phyloP scores from a whole-genome alignment of 768 basidiomycete genomes.

The Calocybe indica region DNA sequence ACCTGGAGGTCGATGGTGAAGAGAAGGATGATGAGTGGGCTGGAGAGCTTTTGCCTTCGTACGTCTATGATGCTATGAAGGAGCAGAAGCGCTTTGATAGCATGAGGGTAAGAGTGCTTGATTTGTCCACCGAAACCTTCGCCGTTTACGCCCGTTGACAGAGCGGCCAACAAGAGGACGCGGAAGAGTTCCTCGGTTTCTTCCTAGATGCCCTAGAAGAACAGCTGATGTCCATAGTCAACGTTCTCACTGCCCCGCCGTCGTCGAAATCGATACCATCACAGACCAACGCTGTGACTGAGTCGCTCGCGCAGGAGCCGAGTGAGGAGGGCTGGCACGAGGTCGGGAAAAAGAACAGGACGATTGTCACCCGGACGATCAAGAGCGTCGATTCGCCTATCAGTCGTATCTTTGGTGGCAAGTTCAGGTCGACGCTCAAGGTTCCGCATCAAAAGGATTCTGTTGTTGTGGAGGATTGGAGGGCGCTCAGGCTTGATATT shows the following conservation, averaged over 20 bases:
- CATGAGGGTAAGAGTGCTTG: constrained; percentile 64
- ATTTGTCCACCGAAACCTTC: constrained; percentile 5
- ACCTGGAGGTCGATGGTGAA: constrained; percentile 17
- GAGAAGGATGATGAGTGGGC: constrained; percentile 43
- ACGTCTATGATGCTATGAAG: constrained; percentile 90
- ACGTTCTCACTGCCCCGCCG: constrained; percentile 32
- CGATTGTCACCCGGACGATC: constrained; percentile 70
- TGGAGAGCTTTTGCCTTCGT: constrained; percentile 73
- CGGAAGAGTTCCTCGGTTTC: constrained; percentile 98
- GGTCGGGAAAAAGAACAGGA: constrained; percentile 85
- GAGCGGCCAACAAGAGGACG: constrained; percentile 95
- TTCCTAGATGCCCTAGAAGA: constrained; percentile 94
- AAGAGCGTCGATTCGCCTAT: constrained; percentile 83
- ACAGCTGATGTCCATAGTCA: constrained; percentile 69
- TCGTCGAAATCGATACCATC: constrained; percentile 13
- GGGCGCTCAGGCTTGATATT: constrained; percentile 84
- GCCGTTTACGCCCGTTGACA: constrained; percentile 17
- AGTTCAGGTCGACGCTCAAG: constrained; percentile 78
- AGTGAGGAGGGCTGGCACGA: constrained; percentile 82
- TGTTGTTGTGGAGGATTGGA: constrained; percentile 88
- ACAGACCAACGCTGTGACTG: constrained; percentile 28
- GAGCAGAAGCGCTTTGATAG: constrained; percentile 89
- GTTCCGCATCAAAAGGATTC: constrained; percentile 83
- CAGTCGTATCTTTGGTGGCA: constrained; percentile 89
- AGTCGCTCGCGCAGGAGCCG: constrained; percentile 21